Conservation (phyloP, 345 rosid species). For the Diplotaxis tenuifolia region DNA sequence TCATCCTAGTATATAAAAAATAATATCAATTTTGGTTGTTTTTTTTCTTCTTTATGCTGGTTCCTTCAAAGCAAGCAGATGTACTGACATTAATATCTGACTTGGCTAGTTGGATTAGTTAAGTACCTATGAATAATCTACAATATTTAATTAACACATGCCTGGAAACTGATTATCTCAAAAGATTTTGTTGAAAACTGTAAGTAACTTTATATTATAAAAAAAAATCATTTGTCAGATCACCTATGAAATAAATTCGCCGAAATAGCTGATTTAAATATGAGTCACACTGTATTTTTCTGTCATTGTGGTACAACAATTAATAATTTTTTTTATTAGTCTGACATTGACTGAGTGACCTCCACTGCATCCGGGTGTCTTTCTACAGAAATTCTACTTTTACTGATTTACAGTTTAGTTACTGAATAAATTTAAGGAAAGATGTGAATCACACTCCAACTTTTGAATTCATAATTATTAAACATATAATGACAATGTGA, state of each 20-base stretch:
- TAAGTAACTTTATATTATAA: slow-evolving; percentile 20
- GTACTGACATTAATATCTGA: slow-evolving; percentile 5
- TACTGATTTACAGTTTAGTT: neutral
- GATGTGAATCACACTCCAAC: neutral
- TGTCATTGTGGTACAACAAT: slow-evolving; percentile 9
- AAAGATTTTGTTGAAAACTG: slow-evolving; percentile 23
- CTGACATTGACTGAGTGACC: slow-evolving; percentile 18
- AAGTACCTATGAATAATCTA: slow-evolving; percentile 16
- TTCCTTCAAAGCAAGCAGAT: neutral
- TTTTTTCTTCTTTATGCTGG: too few relatives aligned
- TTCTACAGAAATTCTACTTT: neutral
- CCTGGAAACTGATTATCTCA: slow-evolving; percentile 22
- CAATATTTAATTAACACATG: slow-evolving; percentile 30
- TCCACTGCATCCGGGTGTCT: neutral
- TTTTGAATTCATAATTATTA: too few relatives aligned
- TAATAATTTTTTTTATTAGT: slow-evolving; percentile 2
- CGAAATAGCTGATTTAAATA: slow-evolving; percentile 34
- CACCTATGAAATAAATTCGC: slow-evolving; percentile 31
- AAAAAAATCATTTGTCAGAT: slow-evolving; percentile 33
- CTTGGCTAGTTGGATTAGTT: slow-evolving; percentile 23
- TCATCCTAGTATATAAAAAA: neutral
- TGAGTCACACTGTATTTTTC: slow-evolving; percentile 13
- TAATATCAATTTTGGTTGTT: too few relatives aligned
- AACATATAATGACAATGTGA: neutral
- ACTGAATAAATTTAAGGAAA: neutral